Evolutionary conservation across 805 yeast species (phyloP), one percentile per base, ranked within the genome.

Genomic region (Metschnikowia aberdeeniae): DNA sequence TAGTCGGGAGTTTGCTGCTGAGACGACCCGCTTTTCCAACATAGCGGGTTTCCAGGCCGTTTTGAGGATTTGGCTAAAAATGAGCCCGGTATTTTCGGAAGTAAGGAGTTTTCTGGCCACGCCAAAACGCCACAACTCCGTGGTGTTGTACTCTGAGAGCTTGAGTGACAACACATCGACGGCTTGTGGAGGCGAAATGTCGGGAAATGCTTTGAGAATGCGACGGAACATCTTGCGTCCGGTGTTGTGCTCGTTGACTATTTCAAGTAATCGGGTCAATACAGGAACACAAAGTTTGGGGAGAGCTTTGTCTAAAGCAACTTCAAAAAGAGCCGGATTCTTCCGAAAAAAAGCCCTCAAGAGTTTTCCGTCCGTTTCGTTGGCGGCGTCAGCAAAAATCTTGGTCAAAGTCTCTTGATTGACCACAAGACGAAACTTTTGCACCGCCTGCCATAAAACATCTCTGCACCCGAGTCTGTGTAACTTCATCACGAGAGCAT

Each of bases 41-140:
- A 22, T 28, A 7, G 47, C 33, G 11, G 44, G 43, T 5, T 42
- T 40, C 48, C 60, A 52, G 5, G 55, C 41, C 9, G 40, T 35
- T 28, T 36, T 26, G 13, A 59, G 43, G 5, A 56, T 35, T 22
- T 42, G 47, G 24, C 46, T 46, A 24, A 59, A 47, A 2, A 58
- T 24, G 5, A 6, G 24, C 20, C 49, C 52, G 2, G 51, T 33
- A 26, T 40, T 40, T 8, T 33, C 13, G 17, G 34, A 28, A 9
- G 52, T 51, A 20, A 51, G 43, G 3, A 55, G 38, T 5, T 46
- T 31, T n/a, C 45, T 39, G 13, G 52, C 34, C 17, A 56, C 24
- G 5, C 51, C 47, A 13, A 49, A 53, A 29, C 53, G 33, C 55
- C 52, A 47, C 4, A 53, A 20, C 31, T 53, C 53, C 22, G 48